Conservation (phyloP, 2,329 filamentous ascomycete species). For the Penicillium sumatraense region DNA sequence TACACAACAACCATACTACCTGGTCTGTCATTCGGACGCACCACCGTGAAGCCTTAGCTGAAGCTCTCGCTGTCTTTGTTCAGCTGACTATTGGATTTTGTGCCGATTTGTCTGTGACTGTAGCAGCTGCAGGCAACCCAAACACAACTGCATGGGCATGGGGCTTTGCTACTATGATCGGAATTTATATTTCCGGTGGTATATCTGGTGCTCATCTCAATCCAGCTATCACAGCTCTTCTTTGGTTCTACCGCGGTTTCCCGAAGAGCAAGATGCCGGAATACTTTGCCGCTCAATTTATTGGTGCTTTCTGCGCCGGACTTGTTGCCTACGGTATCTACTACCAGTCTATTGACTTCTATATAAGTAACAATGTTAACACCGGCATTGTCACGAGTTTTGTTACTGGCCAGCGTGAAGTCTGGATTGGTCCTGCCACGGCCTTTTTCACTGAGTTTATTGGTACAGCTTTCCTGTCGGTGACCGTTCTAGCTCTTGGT, state of each 20-base stretch:
- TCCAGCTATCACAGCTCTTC: slow-evolving; percentile 49
- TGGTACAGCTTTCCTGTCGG: slow-evolving; percentile 46
- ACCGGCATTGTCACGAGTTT: slow-evolving; percentile 46
- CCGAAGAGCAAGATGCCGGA: slow-evolving; percentile 56
- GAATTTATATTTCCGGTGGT: slow-evolving; percentile 54
- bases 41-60: slow-evolving; percentile 59
- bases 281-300: slow-evolving; percentile 58
- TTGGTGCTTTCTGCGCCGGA: slow-evolving; percentile 57
- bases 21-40: slow-evolving; percentile 57
- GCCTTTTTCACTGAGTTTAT: slow-evolving; percentile 56
- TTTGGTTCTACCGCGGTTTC: slow-evolving; percentile 58
- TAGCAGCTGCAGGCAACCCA: slow-evolving; percentile 45
- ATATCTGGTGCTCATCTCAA: slow-evolving; percentile 54
- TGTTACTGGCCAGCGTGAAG: slow-evolving; percentile 49
- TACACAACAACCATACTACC: slow-evolving; percentile 54
- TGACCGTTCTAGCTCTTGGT: slow-evolving; percentile 51
- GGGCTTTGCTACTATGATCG: slow-evolving; percentile 60
- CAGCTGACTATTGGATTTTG: slow-evolving; percentile 55
- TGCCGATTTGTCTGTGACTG: slow-evolving; percentile 53
- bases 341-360: slow-evolving; percentile 37
- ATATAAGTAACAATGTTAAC: slow-evolving; percentile 34
- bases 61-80: slow-evolving; percentile 54
- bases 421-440: slow-evolving; percentile 42
- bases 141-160: slow-evolving; percentile 54
- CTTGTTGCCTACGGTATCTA: slow-evolving; percentile 53